Conservation (phyloP, 441 rosid genomes). For the Brassica balearica region DNA sequence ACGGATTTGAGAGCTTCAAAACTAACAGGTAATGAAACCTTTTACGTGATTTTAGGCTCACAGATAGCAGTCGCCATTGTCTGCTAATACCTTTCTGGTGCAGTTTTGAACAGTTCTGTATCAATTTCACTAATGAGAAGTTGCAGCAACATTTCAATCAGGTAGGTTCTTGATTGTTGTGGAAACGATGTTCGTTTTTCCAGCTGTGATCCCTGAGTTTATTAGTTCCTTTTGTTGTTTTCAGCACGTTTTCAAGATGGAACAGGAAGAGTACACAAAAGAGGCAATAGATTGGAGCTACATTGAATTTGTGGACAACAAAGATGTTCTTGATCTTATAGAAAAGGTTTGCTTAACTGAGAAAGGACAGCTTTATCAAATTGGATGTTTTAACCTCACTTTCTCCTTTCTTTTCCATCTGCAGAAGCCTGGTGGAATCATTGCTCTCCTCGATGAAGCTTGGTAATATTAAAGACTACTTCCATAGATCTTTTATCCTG, state of each 20-base stretch:
- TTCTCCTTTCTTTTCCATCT: constrained; percentile 26
- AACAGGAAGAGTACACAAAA: constrained; percentile 97
- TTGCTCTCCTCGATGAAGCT: constrained; percentile 98
- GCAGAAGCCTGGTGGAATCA: constrained; percentile 99
- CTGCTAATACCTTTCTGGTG: constrained; percentile 35
- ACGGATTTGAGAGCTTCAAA: constrained; percentile 98
- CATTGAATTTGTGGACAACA: constrained; percentile 98
- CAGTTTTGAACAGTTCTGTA: constrained; percentile 99
- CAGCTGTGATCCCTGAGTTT: constrained; percentile 18
- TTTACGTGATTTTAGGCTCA: constrained; percentile 11
- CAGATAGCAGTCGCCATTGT: neutral
- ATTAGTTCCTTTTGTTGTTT: constrained; percentile 32
- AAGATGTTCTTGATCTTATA: constrained; percentile 95
- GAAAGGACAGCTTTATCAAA: constrained; percentile 56
- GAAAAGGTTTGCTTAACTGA: constrained; percentile 73
- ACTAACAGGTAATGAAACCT: constrained; percentile 66
- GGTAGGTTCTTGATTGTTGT: constrained; percentile 51
- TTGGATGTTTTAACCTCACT: constrained; percentile 11
- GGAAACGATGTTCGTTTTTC: neutral
- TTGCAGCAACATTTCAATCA: constrained; percentile 99
- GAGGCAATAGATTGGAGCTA: constrained; percentile 97
- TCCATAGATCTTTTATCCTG: neutral
- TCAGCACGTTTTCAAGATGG: constrained; percentile 99
- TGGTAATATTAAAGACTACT: constrained; percentile 58
- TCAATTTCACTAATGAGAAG: constrained; percentile 98